Evolutionary conservation across 140 eudicot genomes (phyloP).

Genomic region (Artemisia princeps): DNA sequence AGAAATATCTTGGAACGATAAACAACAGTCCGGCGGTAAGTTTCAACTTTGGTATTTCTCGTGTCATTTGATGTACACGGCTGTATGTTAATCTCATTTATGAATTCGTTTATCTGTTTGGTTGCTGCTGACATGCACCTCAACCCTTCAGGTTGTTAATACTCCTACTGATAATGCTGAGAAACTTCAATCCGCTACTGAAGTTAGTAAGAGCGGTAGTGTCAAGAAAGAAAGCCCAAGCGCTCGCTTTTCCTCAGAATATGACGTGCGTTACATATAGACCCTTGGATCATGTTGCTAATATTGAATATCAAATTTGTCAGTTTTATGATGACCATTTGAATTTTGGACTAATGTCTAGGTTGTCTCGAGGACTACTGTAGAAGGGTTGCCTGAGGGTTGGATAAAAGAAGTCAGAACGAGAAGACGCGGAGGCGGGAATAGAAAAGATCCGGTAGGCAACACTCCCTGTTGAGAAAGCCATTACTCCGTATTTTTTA

Average conservation of each 20-base stretch:
- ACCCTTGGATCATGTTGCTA: conserved; percentile 10
- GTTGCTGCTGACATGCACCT: conserved; percentile 18
- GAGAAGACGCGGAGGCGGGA: conserved; percentile 21
- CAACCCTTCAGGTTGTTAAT: conserved; percentile 20
- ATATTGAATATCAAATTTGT: neutral
- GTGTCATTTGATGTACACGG: too few relatives aligned
- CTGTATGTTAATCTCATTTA: neutral
- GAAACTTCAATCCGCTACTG: conserved; percentile 13
- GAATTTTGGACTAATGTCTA: conserved; percentile 24
- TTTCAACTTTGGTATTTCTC: conserved; percentile 20
- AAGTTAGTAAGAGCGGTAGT: neutral
- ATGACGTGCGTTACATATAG: conserved; percentile 33
- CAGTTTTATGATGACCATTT: conserved; percentile 4
- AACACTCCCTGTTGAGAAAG: neutral
- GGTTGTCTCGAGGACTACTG: conserved; percentile 37
- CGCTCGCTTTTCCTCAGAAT: conserved; percentile 20
- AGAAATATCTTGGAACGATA: conserved; percentile 23
- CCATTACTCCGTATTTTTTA: neutral
- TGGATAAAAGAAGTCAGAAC: conserved; percentile 57
- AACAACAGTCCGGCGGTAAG: conserved; percentile 16
- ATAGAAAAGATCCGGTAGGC: conserved; percentile 41
- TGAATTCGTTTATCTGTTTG: conserved; percentile 15
- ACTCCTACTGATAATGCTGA: conserved; percentile 18
- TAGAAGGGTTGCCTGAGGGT: conserved; percentile 53
- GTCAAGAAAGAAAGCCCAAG: conserved; percentile 19